Conservation (phyloP, 768 basidiomycete species). For the Leccinellum rugosiceps region DNA sequence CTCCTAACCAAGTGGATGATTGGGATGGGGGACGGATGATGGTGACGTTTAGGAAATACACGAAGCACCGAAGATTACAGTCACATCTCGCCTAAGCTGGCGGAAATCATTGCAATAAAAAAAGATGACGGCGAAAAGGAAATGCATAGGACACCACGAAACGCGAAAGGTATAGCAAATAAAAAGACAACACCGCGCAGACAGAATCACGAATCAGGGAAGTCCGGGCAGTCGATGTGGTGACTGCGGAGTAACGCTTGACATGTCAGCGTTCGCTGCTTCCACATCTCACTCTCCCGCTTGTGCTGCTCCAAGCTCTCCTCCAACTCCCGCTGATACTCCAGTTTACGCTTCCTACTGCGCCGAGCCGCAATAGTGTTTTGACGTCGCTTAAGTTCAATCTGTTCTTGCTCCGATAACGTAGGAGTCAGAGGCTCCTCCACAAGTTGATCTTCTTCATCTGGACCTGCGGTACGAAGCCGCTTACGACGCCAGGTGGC, state of each 20-base stretch:
- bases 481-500: constrained; percentile 68
- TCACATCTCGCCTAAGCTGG: constrained; percentile 1
- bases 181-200: constrained; percentile 1
- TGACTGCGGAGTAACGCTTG: constrained; percentile 55
- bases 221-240: constrained; percentile 54
- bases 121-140: constrained; percentile 2
- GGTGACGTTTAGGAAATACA: constrained; percentile 30
- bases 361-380: constrained; percentile 86
- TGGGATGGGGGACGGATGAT: constrained; percentile 27
- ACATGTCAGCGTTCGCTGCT: constrained; percentile 44
- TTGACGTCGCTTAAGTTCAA: constrained; percentile 74
- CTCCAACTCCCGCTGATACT: constrained; percentile 66
- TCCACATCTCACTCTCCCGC: constrained; percentile 62
- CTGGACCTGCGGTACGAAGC: constrained; percentile 44
- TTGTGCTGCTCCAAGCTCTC: constrained; percentile 49
- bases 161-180: constrained; percentile 7
- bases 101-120: constrained; percentile 7
- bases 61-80: constrained; percentile 44
- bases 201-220: constrained; percentile 31
- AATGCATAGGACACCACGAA: not conserved
- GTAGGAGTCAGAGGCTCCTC: constrained; percentile 34
- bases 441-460: constrained; percentile 41
- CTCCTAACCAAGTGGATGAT: constrained; percentile 49
- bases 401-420: constrained; percentile 59
- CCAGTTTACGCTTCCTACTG: constrained; percentile 70